phyloP scores from a whole-genome alignment of 1,284 basidiomycete species.

The Amylostereum areolatum region DNA sequence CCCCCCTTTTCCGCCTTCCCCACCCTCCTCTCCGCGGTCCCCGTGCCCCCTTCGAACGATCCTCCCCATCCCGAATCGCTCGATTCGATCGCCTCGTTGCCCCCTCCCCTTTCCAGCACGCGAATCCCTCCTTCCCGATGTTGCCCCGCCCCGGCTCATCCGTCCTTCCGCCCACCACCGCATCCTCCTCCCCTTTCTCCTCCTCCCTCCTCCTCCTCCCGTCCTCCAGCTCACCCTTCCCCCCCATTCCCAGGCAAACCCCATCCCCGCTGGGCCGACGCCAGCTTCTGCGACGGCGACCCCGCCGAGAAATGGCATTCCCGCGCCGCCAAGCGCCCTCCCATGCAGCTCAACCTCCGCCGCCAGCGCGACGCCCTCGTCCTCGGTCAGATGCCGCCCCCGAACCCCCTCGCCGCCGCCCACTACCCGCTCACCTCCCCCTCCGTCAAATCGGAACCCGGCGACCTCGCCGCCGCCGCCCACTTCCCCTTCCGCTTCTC shows the following conservation, averaged over 20 bases:
- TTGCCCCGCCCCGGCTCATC: too few relatives aligned
- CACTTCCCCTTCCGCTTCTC: conserved; percentile 24
- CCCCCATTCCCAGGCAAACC: conserved; percentile 54
- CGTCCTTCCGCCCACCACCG: too few relatives aligned
- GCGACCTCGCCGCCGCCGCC: conserved; percentile 14
- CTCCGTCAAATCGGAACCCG: conserved; percentile 30
- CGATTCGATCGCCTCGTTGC: too few relatives aligned
- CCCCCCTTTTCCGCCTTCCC: conserved; percentile 1
- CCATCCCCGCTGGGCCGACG: conserved; percentile 76
- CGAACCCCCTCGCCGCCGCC: background rate
- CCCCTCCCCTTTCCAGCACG: too few relatives aligned
- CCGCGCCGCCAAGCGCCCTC: conserved; percentile 56
- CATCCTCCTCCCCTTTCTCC: too few relatives aligned
- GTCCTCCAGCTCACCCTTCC: conserved; percentile 2
- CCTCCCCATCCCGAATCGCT: too few relatives aligned
- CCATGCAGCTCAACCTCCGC: conserved; percentile 20
- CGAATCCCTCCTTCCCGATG: too few relatives aligned
- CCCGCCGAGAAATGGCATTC: conserved; percentile 79
- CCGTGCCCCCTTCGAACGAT: background rate
- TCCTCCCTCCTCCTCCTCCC: too few relatives aligned
- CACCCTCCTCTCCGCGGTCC: too few relatives aligned
- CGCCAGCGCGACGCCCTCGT: conserved; percentile 17
- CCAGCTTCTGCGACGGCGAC: conserved; percentile 69
- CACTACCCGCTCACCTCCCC: conserved; percentile 8
- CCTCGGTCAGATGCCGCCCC: conserved; percentile 7